Evolutionary conservation across 805 yeast species (phyloP).

Genomic region (Wilhelminamyces savonicus): DNA sequence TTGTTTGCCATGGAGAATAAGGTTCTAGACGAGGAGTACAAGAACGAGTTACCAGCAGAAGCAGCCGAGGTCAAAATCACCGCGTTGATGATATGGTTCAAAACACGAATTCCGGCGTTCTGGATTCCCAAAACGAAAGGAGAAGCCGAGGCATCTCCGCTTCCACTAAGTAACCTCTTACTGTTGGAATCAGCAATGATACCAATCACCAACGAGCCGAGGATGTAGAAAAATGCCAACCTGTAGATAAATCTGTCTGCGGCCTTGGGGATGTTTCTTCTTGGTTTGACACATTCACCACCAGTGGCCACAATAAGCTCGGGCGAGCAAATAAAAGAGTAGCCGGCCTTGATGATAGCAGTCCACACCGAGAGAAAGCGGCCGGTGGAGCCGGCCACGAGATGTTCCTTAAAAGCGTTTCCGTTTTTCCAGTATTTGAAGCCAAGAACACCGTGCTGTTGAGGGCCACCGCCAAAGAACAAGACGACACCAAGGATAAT

Average conservation of each 20-base stretch:
- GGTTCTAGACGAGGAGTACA: slow-evolving; percentile 63
- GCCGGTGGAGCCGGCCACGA: slow-evolving; percentile 9
- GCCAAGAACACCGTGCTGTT: slow-evolving; percentile 34
- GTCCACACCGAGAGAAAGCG: slow-evolving; percentile 17
- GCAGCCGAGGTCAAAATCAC: slow-evolving; percentile 62
- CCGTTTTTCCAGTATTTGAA: slow-evolving; percentile 37
- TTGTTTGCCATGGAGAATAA: slow-evolving; percentile 42
- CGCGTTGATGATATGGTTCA: slow-evolving; percentile 77
- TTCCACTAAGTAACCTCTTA: slow-evolving; percentile 14
- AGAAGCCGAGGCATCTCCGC: slow-evolving; percentile 52
- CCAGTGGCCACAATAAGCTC: slow-evolving; percentile 50
- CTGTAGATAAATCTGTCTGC: slow-evolving; percentile 51
- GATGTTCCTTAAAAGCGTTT: slow-evolving; percentile 11
- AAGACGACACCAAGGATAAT: slow-evolving; percentile 28
- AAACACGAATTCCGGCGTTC: slow-evolving; percentile 52
- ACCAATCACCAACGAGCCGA: slow-evolving; percentile 36
- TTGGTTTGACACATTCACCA: slow-evolving; percentile 54
- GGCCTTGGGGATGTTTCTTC: slow-evolving; percentile 58
- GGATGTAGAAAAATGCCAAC: slow-evolving; percentile 33
- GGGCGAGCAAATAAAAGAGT: slow-evolving; percentile 32
- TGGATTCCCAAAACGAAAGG: slow-evolving; percentile 84
- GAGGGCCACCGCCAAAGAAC: slow-evolving; percentile 33
- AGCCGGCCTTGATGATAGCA: slow-evolving; percentile 20
- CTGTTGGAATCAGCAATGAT: slow-evolving; percentile 28
- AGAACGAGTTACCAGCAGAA: slow-evolving; percentile 40